A percentile compares a stretch with the other conserved stretches of the same genome.
Conservation (phyloP, 2,329 filamentous ascomycete genomes). For the Thermothelomyces thermophilus region DNA sequence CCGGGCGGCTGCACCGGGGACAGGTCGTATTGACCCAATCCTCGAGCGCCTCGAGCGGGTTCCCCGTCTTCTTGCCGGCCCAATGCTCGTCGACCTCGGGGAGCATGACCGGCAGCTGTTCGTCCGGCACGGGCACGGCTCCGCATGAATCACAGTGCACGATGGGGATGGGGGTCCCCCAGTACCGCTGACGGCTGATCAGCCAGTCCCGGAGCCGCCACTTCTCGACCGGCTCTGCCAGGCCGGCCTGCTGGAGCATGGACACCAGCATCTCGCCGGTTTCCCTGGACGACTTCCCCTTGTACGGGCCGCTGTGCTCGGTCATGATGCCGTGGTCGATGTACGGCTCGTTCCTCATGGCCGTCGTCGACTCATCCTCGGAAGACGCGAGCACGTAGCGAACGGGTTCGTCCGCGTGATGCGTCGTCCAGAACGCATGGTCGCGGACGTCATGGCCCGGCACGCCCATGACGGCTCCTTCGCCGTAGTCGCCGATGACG, state of each 20-base stretch:
- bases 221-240: conserved; percentile 59
- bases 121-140: conserved; percentile 67
- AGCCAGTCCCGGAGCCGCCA: conserved; percentile 87
- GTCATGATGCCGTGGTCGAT: conserved; percentile 62
- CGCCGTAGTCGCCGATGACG: conserved; percentile 77
- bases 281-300: conserved; percentile 55
- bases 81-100: conserved; percentile 64
- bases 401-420: conserved; percentile 54
- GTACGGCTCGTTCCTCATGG: conserved; percentile 48
- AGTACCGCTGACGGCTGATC: conserved; percentile 86
- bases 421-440: conserved; percentile 70
- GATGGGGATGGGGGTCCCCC: conserved; percentile 86
- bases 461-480: conserved; percentile 87
- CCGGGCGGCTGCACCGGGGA: conserved; percentile 63
- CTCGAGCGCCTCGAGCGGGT: conserved; percentile 64
- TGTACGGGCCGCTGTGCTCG: conserved; percentile 56
- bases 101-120: conserved; percentile 69
- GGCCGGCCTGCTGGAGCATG: conserved; percentile 46
- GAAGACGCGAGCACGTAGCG: conserved; percentile 54
- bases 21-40: conserved; percentile 72
- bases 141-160: conserved; percentile 75
- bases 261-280: conserved; percentile 56
- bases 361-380: conserved; percentile 41
- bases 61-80: conserved; percentile 63
- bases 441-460: conserved; percentile 78